phyloP scores from a whole-genome alignment of 2,329 filamentous ascomycete genomes.

The Botrytis porri region DNA sequence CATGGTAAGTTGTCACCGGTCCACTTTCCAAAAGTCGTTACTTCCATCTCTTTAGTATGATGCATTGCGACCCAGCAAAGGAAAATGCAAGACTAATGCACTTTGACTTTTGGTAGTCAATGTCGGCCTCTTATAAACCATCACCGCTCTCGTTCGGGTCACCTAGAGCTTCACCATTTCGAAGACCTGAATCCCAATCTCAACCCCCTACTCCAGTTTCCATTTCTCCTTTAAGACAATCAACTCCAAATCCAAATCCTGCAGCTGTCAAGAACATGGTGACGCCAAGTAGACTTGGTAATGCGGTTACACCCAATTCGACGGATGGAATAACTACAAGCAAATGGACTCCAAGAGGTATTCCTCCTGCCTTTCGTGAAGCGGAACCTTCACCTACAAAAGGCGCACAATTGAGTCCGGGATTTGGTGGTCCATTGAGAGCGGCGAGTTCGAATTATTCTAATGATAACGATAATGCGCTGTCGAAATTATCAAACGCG shows the following conservation, averaged over 20 bases:
- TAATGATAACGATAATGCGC: constrained; percentile 44
- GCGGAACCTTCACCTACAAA: constrained; percentile 37
- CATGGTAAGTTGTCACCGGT: constrained; percentile 20
- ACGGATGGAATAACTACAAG: constrained; percentile 23
- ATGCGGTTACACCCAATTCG: constrained; percentile 43
- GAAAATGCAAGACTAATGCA: constrained; percentile 13
- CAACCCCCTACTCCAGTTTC: constrained; percentile 62
- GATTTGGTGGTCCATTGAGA: constrained; percentile 34
- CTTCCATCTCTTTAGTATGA: constrained; percentile 11
- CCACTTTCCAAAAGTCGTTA: constrained; percentile 18
- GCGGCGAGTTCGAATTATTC: constrained; percentile 21
- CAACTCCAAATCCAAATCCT: constrained; percentile 58
- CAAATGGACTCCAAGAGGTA: constrained; percentile 36
- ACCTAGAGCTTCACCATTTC: constrained; percentile 65
- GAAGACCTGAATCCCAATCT: constrained; percentile 52
- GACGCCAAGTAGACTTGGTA: constrained; percentile 43
- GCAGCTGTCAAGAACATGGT: constrained; percentile 49
- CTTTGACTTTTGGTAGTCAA: constrained; percentile 23
- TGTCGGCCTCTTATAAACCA: constrained; percentile 59
- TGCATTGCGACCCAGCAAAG: constrained; percentile 14
- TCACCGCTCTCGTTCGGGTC: constrained; percentile 71
- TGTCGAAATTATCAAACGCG: constrained; percentile 73
- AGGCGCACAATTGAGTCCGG: constrained; percentile 31
- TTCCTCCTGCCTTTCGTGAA: constrained; percentile 38
- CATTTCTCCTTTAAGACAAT: constrained; percentile 62